Evolutionary conservation across 345 rosid genomes (phyloP).

Genomic region (Combretum micranthum): DNA sequence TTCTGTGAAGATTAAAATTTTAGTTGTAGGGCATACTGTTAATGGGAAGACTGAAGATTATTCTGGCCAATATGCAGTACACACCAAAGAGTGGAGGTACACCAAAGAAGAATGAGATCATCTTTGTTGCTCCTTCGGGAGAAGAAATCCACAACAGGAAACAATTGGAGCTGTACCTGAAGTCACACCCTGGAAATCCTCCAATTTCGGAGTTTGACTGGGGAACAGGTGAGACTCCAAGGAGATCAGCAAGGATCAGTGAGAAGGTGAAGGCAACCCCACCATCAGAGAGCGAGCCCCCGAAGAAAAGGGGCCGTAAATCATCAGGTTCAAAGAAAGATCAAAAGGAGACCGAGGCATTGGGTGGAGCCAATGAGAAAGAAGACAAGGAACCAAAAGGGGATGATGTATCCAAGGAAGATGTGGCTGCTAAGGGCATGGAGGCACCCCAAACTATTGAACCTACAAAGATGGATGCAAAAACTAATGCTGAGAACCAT

Average conservation of each 20-base stretch:
- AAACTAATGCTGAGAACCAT: slow-evolving; percentile 14
- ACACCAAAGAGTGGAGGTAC: slow-evolving; percentile 49
- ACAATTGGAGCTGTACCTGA: slow-evolving; percentile 74
- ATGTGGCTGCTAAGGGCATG: slow-evolving; percentile 11
- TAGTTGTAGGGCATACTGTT: neutral
- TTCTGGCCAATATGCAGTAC: slow-evolving; percentile 25
- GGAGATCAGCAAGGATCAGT: slow-evolving; percentile 79
- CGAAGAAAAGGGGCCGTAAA: slow-evolving; percentile 55
- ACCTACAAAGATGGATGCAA: slow-evolving; percentile 14
- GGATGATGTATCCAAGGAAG: slow-evolving; percentile 14
- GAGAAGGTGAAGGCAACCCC: slow-evolving; percentile 67
- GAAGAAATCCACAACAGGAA: slow-evolving; percentile 56
- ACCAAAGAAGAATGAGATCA: slow-evolving; percentile 56
- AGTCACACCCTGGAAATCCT: slow-evolving; percentile 64
- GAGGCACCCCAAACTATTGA: slow-evolving; percentile 12
- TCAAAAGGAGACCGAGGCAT: slow-evolving; percentile 25
- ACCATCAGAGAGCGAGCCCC: slow-evolving; percentile 58
- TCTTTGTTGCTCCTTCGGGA: slow-evolving; percentile 75
- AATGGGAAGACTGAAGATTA: neutral
- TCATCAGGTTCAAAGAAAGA: slow-evolving; percentile 49
- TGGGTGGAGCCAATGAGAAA: slow-evolving; percentile 27
- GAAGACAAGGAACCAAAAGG: slow-evolving; percentile 15
- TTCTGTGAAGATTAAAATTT: no score
- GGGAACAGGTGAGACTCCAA: slow-evolving; percentile 76
- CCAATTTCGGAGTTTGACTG: slow-evolving; percentile 60